phyloP scores from a whole-genome alignment of 1,139 yeast genomes.

The Yamadazyma atlantica region DNA sequence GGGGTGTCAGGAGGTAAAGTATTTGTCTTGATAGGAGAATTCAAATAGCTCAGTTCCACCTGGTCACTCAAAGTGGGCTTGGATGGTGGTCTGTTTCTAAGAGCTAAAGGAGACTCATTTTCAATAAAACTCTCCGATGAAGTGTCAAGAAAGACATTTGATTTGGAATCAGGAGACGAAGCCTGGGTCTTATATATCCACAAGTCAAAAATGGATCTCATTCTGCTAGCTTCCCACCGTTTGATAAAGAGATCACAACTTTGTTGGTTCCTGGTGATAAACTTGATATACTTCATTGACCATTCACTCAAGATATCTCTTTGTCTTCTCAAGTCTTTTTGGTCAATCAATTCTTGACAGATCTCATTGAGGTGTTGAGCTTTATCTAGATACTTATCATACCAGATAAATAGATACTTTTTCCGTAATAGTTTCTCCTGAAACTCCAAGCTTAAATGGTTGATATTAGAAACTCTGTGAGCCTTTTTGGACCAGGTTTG shows the following conservation, averaged over 20 bases:
- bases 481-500: constrained; percentile 14
- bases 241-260: constrained; percentile 35
- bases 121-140: constrained; percentile 21
- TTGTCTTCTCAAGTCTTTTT: constrained; percentile 26
- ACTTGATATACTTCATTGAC: constrained; percentile 39
- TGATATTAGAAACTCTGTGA: constrained; percentile 6
- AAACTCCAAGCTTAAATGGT: constrained; percentile 21
- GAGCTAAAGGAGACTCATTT: constrained; percentile 38
- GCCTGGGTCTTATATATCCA: constrained; percentile 29
- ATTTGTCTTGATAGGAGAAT: constrained; percentile 34
- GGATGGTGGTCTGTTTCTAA: constrained; percentile 5
- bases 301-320: constrained; percentile 33
- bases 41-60: constrained; percentile 23
- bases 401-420: constrained; percentile 35
- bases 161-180: constrained; percentile 13
- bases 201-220: constrained; percentile 34
- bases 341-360: constrained; percentile 30
- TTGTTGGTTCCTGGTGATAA: constrained; percentile 33
- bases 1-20: constrained; percentile 23
- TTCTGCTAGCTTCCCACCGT: constrained; percentile 31
- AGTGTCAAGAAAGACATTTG: constrained; percentile 13
- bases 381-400: constrained; percentile 27
- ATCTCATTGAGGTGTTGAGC: constrained; percentile 24
- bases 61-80: constrained; percentile 5
- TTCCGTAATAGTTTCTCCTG: constrained; percentile 24